Evolutionary conservation across 768 basidiomycete species (phyloP).

Genomic region (Saitozyma sp.): DNA sequence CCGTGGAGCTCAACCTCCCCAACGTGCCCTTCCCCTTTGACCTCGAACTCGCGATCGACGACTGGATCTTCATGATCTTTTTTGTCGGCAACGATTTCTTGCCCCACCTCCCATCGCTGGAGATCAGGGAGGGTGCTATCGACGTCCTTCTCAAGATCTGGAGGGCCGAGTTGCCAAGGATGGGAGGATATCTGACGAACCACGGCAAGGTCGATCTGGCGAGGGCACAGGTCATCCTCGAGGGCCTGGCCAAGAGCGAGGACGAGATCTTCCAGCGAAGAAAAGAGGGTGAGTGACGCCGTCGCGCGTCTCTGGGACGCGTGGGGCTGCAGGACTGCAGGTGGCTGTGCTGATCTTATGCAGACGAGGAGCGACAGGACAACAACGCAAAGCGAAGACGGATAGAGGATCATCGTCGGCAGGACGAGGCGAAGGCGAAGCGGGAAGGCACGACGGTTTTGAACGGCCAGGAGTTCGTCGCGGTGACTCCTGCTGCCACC

Average conservation of each 20-base stretch:
- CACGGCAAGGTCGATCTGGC: conserved; percentile 83
- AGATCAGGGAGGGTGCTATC: conserved; percentile 98
- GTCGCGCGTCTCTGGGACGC: background rate
- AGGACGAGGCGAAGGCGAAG: conserved; percentile 50
- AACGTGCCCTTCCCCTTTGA: conserved; percentile 78
- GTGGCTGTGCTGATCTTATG: background rate
- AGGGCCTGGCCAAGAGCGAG: conserved; percentile 89
- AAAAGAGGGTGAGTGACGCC: conserved; percentile 73
- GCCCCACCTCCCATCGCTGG: conserved; percentile 94
- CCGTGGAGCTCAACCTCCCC: conserved; percentile 87
- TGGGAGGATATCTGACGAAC: conserved; percentile 97
- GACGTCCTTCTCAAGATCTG: conserved; percentile 94
- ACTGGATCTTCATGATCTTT: conserved; percentile 99
- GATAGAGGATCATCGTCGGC: conserved; percentile 58
- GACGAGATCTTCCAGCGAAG: conserved; percentile 92
- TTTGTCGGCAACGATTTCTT: conserved; percentile 96
- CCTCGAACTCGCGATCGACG: conserved; percentile 95
- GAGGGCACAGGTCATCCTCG: conserved; percentile 89
- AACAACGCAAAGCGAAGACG: conserved; percentile 85
- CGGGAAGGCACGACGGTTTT: conserved; percentile 36
- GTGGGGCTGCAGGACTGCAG: background rate
- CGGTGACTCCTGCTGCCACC: conserved; percentile 35
- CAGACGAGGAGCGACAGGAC: conserved; percentile 92
- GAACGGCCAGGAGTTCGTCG: conserved; percentile 50
- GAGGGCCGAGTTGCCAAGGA: conserved; percentile 86